phyloP scores from a whole-genome alignment of 208 protist genomes.

The Cochliopodium minus region DNA sequence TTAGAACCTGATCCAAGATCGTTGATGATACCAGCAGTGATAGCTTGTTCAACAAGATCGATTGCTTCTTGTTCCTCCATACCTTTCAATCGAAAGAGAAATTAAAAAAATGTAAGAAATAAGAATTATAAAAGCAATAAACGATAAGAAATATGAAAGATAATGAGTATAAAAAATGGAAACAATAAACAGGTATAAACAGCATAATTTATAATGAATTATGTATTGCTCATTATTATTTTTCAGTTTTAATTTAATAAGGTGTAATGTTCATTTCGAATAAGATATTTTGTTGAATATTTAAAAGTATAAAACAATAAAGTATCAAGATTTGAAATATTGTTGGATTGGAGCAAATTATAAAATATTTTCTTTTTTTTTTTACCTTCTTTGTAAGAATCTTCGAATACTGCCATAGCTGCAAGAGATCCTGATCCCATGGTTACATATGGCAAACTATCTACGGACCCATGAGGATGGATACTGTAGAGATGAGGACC shows the following conservation, averaged over 20 bases:
- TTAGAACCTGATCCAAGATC: slow-evolving; percentile 96
- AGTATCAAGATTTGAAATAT: slow-evolving; percentile 13
- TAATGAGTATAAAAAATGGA: too few species aligned
- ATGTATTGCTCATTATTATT: too few species aligned
- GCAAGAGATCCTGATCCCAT: slow-evolving; percentile 98
- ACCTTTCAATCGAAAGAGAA: too few species aligned
- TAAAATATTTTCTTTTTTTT: slow-evolving; percentile 38
- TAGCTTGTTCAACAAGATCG: slow-evolving; percentile 80
- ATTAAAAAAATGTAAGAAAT: background rate
- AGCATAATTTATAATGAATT: too few species aligned
- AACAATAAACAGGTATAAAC: too few species aligned
- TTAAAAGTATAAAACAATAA: slow-evolving; percentile 13
- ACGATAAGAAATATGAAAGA: too few species aligned
- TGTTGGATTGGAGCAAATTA: too few species aligned
- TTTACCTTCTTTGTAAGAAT: slow-evolving; percentile 74
- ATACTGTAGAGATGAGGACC: slow-evolving; percentile 89
- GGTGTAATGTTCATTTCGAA: background rate
- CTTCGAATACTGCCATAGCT: slow-evolving; percentile 94
- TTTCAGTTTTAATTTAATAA: too few species aligned
- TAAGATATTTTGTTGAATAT: slow-evolving; percentile 1
- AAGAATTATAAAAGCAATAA: background rate
- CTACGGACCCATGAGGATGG: slow-evolving; percentile 87
- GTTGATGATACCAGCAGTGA: slow-evolving; percentile 97
- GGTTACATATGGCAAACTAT: slow-evolving; percentile 91
- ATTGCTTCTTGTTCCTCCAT: slow-evolving; percentile 87